Conservation (phyloP, 1,284 basidiomycete genomes). For the Hypsizygus ulmarius region DNA sequence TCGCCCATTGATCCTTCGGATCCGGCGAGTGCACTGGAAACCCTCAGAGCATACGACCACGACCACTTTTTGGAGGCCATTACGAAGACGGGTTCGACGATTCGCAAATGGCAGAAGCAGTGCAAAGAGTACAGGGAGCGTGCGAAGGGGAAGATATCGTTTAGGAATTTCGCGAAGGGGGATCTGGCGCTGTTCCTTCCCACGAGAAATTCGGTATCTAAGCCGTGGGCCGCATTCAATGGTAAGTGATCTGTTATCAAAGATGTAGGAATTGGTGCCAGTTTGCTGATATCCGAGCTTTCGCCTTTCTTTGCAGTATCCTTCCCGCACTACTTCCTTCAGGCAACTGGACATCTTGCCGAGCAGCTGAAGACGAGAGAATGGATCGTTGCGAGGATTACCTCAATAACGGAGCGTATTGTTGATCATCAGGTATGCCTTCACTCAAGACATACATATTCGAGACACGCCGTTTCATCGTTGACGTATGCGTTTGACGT, state of each 20-base stretch:
- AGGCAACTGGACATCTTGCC: slow-evolving; percentile 79
- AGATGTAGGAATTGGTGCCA: slow-evolving; percentile 6
- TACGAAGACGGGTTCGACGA: slow-evolving; percentile 76
- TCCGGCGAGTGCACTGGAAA: slow-evolving; percentile 62
- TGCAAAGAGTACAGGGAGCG: slow-evolving; percentile 92
- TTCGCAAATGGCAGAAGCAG: slow-evolving; percentile 95
- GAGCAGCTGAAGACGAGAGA: slow-evolving; percentile 85
- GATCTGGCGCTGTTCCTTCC: slow-evolving; percentile 95
- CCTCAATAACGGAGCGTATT: slow-evolving; percentile 82
- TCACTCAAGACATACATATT: slow-evolving; percentile 1
- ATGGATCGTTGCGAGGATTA: slow-evolving; percentile 94
- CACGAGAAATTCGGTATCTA: slow-evolving; percentile 87
- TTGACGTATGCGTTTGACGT: neutral
- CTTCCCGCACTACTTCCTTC: slow-evolving; percentile 96
- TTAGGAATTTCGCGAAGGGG: slow-evolving; percentile 89
- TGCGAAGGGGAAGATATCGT: slow-evolving; percentile 90
- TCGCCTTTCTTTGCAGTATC: slow-evolving; percentile 60
- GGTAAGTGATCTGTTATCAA: slow-evolving; percentile 46
- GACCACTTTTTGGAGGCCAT: slow-evolving; percentile 83
- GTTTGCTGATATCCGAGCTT: slow-evolving; percentile 35
- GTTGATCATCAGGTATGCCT: slow-evolving; percentile 72
- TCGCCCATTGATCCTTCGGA: slow-evolving; percentile 73
- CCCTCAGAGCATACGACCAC: slow-evolving; percentile 74
- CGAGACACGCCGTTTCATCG: neutral
- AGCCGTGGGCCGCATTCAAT: slow-evolving; percentile 98